Percentiles rank a stretch among this genome's conserved stretches.
Evolutionary conservation across 164 flowering plant species (phyloP).

Genomic region (Santalum album): DNA sequence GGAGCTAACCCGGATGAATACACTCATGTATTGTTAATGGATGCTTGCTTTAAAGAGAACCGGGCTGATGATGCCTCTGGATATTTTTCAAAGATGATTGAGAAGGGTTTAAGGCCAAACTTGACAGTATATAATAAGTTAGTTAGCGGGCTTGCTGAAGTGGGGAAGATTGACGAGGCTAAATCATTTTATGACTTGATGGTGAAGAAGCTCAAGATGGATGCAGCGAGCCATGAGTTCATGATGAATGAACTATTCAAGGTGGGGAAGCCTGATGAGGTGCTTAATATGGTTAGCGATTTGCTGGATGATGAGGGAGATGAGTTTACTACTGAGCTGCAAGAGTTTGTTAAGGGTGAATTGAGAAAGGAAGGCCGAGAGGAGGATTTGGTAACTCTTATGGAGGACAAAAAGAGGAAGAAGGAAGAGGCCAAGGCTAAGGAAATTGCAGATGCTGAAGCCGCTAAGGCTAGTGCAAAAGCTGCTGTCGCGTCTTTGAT

Average conservation of each 20-base stretch:
- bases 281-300: conserved; percentile 42
- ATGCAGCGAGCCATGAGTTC: conserved; percentile 44
- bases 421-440: conserved; percentile 53
- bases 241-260: conserved; percentile 62
- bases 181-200: conserved; percentile 66
- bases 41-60: conserved; percentile 57
- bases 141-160: conserved; percentile 54
- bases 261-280: conserved; percentile 56
- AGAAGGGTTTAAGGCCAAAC: conserved; percentile 63
- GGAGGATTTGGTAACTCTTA: conserved; percentile 59
- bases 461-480: conserved; percentile 40
- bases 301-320: conserved; percentile 52
- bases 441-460: conserved; percentile 52
- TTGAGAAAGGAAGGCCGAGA: conserved; percentile 68
- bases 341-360: conserved; percentile 55
- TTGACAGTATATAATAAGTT: conserved; percentile 55
- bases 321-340: conserved; percentile 51
- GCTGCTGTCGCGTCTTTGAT: conserved; percentile 47
- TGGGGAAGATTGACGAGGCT: conserved; percentile 70
- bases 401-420: conserved; percentile 64
- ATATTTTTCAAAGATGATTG: conserved; percentile 73
- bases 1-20: conserved; percentile 72
- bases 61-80: conserved; percentile 65
- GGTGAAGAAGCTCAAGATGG: conserved; percentile 77
- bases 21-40: conserved; percentile 64